Conservation (phyloP, 1,284 basidiomycete species). For the Ceratobasidium sp. region DNA sequence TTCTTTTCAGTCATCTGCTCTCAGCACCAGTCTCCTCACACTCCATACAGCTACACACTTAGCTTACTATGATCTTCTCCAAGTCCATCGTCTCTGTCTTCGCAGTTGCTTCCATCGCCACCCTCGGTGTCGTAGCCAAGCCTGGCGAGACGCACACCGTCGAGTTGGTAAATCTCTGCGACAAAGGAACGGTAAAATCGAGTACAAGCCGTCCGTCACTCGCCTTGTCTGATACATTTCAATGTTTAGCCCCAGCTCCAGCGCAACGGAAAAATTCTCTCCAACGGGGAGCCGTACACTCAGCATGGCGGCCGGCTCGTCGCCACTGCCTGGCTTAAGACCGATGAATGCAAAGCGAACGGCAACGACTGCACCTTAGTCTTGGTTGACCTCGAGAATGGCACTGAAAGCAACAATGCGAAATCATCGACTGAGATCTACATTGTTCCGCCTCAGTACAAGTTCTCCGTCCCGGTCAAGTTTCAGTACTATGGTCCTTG, state of each 20-base stretch:
- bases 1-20: background rate
- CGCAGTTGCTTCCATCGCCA: background rate
- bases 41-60: background rate
- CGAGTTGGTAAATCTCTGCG: background rate
- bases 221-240: background rate
- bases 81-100: background rate
- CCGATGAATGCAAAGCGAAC: background rate
- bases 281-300: background rate
- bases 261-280: conserved; percentile 7
- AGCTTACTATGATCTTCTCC: background rate
- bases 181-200: background rate
- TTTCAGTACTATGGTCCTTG: conserved; percentile 10
- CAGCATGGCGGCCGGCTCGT: background rate
- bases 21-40: background rate
- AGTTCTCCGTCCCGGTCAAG: conserved; percentile 10
- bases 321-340: background rate
- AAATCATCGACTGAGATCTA: background rate
- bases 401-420: background rate
- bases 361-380: conserved; percentile 4
- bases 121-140: background rate
- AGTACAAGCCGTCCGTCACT: too few relatives aligned
- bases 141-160: background rate
- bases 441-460: background rate
- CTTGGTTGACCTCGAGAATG: conserved; percentile 2
- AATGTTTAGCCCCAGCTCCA: conserved; percentile 13